Percentiles rank a stretch among this genome's conserved stretches.
Conservation (phyloP, 495 filamentous ascomycete genomes). For the Penicillium coffeae region DNA sequence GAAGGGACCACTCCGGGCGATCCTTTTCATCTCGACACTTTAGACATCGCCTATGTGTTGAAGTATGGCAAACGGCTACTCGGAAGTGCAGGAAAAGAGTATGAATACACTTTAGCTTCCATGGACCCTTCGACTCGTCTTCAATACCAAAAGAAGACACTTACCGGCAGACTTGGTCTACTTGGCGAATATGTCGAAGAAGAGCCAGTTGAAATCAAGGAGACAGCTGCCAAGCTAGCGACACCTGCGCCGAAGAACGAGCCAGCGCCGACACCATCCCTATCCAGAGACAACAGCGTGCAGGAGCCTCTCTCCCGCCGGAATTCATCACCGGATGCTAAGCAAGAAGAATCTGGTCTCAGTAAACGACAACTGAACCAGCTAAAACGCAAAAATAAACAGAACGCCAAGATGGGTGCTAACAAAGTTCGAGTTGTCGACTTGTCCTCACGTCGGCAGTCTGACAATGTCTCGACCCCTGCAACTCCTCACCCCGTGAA, state of each 20-base stretch:
- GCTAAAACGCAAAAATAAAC: slow-evolving; percentile 85
- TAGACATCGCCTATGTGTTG: slow-evolving; percentile 77
- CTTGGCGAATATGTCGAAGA: slow-evolving; percentile 82
- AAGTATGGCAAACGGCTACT: slow-evolving; percentile 77
- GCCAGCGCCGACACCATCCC: slow-evolving; percentile 22
- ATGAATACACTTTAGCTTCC: slow-evolving; percentile 73
- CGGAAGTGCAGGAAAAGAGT: slow-evolving; percentile 76
- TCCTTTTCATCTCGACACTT: slow-evolving; percentile 63
- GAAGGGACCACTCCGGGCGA: slow-evolving; percentile 34
- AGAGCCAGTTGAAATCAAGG: slow-evolving; percentile 65
- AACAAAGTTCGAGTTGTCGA: slow-evolving; percentile 91
- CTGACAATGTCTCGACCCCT: slow-evolving; percentile 63
- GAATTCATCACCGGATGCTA: slow-evolving; percentile 47
- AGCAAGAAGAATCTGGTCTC: slow-evolving; percentile 64
- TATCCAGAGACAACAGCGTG: slow-evolving; percentile 45
- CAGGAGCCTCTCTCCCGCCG: slow-evolving; percentile 36
- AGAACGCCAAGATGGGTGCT: slow-evolving; percentile 75
- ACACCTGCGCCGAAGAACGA: slow-evolving; percentile 48
- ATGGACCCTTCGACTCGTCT: slow-evolving; percentile 78
- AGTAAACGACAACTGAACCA: slow-evolving; percentile 92
- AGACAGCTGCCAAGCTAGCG: slow-evolving; percentile 44
- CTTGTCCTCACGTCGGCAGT: slow-evolving; percentile 66
- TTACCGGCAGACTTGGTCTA: slow-evolving; percentile 78
- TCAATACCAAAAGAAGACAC: slow-evolving; percentile 81
- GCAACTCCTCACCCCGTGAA: slow-evolving; percentile 70